A percentile compares a stretch with the other conserved stretches of the same genome.
Evolutionary conservation across 176 grass and related monocot species (phyloP).

Genomic region (Urochloa ruziziensis): DNA sequence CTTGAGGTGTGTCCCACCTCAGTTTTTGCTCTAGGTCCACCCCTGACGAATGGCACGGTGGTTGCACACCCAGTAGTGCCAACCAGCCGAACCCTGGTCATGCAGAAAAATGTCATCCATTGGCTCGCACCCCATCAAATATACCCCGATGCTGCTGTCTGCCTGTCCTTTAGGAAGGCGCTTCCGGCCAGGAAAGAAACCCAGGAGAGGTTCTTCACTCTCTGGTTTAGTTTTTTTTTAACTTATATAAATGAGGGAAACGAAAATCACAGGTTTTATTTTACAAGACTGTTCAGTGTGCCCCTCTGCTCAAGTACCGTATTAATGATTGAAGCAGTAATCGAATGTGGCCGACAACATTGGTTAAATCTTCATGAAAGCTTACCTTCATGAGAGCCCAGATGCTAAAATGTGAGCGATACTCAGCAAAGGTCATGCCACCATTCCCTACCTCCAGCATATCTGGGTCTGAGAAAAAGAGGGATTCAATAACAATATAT

Average conservation of each 20-base stretch:
- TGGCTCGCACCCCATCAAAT: too few species aligned
- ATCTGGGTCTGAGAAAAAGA: constrained; percentile 68
- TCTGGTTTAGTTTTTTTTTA: background rate
- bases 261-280: background rate
- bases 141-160: too few species aligned
- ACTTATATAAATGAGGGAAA: background rate
- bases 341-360: background rate
- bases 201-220: background rate
- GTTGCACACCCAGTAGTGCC: too few species aligned
- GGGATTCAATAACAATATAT: background rate
- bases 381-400: constrained; percentile 95
- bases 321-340: background rate
- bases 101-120: too few species aligned
- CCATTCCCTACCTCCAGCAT: constrained; percentile 95
- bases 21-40: too few species aligned
- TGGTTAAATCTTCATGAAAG: background rate
- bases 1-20: too few species aligned
- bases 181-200: too few species aligned
- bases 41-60: background rate
- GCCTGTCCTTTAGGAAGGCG: too few species aligned
- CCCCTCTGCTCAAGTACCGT: background rate
- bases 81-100: too few species aligned
- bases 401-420: constrained; percentile 93
- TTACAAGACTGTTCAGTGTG: background rate
- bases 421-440: constrained; percentile 84